A percentile compares a stretch with the other conserved stretches of the same genome.
Evolutionary conservation across 768 basidiomycete genomes (phyloP).

Genomic region (Boletus tomentosulus): DNA sequence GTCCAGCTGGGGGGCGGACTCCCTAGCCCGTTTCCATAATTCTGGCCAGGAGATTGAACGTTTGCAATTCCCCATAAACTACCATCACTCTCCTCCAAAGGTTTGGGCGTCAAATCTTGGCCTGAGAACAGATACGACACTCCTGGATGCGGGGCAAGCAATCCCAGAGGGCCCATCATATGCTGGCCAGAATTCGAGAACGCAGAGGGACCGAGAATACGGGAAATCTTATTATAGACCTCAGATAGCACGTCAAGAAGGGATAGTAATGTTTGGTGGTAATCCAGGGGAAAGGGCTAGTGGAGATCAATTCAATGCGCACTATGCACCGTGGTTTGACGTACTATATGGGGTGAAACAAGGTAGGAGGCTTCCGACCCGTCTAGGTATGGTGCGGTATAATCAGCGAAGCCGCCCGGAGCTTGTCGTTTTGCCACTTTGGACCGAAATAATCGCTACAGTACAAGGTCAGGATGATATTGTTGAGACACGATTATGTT

Average conservation of each 20-base stretch:
- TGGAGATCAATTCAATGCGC: constrained; percentile 4
- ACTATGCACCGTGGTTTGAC: constrained; percentile 22
- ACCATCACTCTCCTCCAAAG: constrained; percentile 40
- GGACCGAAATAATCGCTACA: constrained; percentile 56
- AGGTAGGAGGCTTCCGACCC: constrained; percentile 64
- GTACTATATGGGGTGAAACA: constrained; percentile 68
- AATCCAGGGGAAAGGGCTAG: constrained; percentile 87
- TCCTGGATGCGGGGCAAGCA: constrained; percentile 75
- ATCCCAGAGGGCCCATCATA: constrained; percentile 71
- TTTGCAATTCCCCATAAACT: constrained; percentile 76
- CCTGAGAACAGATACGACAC: constrained; percentile 67
- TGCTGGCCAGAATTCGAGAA: constrained; percentile 66
- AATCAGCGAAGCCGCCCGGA: constrained; percentile 53
- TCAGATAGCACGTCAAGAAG: constrained; percentile 87
- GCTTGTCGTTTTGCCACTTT: constrained; percentile 52
- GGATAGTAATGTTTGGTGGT: constrained; percentile 84
- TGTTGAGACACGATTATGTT: background rate
- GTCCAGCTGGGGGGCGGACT: constrained; percentile 57
- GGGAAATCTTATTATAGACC: constrained; percentile 82
- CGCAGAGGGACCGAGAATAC: constrained; percentile 78
- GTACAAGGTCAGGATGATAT: constrained; percentile 8
- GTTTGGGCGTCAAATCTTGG: constrained; percentile 36
- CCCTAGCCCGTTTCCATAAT: constrained; percentile 34
- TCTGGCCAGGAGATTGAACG: constrained; percentile 29
- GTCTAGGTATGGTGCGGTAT: constrained; percentile 57